Conservation (phyloP, 371 early-diverging fungal species). For the Mortierella sp. region DNA sequence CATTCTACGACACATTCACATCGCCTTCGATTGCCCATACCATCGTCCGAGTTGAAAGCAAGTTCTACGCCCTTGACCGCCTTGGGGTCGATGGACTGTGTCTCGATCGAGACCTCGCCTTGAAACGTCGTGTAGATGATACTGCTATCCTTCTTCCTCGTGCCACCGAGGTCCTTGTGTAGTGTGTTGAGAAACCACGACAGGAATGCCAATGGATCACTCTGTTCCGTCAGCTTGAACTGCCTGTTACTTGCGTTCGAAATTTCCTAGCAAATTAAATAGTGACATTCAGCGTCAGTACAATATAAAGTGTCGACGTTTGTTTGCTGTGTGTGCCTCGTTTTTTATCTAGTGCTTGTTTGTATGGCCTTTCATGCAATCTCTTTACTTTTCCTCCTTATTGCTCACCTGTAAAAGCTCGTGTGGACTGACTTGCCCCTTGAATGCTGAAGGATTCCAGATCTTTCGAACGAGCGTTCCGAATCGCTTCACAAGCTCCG, state of each 20-base stretch:
- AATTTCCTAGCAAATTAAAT: slow-evolving; percentile 74
- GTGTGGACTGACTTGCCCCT: slow-evolving; percentile 97
- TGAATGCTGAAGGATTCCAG: slow-evolving; percentile 96
- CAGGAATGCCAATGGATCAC: slow-evolving; percentile 93
- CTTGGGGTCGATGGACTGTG: slow-evolving; percentile 69
- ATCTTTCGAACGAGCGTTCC: slow-evolving; percentile 90
- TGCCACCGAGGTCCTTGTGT: slow-evolving; percentile 90
- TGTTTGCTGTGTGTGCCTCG: background rate
- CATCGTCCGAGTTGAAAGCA: slow-evolving; percentile 33
- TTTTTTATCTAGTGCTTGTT: background rate
- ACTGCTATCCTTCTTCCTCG: slow-evolving; percentile 80
- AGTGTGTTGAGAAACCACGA: slow-evolving; percentile 95
- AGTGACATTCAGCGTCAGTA: background rate
- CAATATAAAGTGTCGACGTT: background rate
- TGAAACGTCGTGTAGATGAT: slow-evolving; percentile 87
- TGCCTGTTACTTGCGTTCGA: slow-evolving; percentile 85
- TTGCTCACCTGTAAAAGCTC: slow-evolving; percentile 86
- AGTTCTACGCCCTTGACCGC: slow-evolving; percentile 39
- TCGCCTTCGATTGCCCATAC: slow-evolving; percentile 13
- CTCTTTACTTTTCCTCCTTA: background rate
- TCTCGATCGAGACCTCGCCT: slow-evolving; percentile 85
- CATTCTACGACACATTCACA: background rate
- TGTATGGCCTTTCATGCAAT: background rate
- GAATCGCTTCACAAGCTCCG: slow-evolving; percentile 80
- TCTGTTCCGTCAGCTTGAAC: slow-evolving; percentile 87